These are phyloP conservation scores for Silene conica DNA, from an alignment of 148 eudicot genomes.

Conservation along the genomic window DNA sequence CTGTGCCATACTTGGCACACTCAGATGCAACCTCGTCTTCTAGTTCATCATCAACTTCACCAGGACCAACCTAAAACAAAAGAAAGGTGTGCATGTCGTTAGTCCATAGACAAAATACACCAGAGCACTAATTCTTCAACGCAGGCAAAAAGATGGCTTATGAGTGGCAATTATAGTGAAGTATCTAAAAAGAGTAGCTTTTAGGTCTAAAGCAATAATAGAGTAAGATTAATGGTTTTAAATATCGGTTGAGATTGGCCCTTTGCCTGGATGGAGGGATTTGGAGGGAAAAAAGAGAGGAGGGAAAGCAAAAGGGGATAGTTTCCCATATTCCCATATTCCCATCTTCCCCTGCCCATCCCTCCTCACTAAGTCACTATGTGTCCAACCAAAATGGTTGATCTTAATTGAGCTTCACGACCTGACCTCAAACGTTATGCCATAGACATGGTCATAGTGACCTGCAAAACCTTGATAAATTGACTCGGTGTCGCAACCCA, in stretches of 20 bases:
- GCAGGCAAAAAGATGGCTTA: too few species aligned
- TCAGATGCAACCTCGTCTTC: conserved; percentile 92
- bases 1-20: conserved; percentile 82
- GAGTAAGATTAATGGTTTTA: neutral
- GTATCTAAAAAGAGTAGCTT: too few species aligned
- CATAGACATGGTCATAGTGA: neutral
- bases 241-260: neutral
- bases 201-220: neutral
- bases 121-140: too few species aligned
- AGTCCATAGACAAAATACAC: too few species aligned
- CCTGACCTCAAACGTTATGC: neutral
- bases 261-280: neutral
- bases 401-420: neutral
- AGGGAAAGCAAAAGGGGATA: too few species aligned
- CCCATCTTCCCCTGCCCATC: too few species aligned
- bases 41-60: conserved; percentile 91
- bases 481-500: neutral
- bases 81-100: neutral
- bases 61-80: conserved; percentile 76
- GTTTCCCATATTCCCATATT: too few species aligned
- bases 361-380: too few species aligned
- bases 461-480: neutral
- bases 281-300: too few species aligned
- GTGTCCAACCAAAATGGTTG: neutral
- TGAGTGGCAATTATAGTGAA: too few species aligned